Percentiles rank a stretch among this genome's conserved stretches.
These are phyloP conservation scores for Fusarium haematococcum DNA, from an alignment of 2,329 filamentous ascomycete genomes.

Conservation along the genomic window DNA sequence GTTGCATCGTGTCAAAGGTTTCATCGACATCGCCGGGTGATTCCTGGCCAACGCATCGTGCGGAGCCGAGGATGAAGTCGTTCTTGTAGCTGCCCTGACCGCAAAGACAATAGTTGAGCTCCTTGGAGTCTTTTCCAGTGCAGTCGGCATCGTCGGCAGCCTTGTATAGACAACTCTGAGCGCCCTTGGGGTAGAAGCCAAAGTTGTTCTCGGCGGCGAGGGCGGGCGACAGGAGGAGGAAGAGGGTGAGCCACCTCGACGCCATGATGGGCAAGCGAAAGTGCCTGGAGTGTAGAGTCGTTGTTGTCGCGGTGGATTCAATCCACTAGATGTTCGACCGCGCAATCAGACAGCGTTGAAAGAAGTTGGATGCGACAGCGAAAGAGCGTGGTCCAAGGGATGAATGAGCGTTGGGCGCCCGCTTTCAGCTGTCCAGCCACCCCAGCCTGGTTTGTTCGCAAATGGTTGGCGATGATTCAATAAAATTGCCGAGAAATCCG, in stretches of 20 bases:
- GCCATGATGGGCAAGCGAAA: slow-evolving; percentile 39
- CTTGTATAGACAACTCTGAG: slow-evolving; percentile 56
- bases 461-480: slow-evolving; percentile 7
- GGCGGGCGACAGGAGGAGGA: slow-evolving; percentile 40
- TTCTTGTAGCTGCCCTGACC: slow-evolving; percentile 53
- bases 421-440: slow-evolving; percentile 33
- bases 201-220: slow-evolving; percentile 48
- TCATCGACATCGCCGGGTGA: slow-evolving; percentile 51
- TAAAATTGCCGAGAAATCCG: background rate
- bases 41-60: slow-evolving; percentile 57
- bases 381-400: background rate
- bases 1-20: slow-evolving; percentile 58
- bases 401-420: background rate
- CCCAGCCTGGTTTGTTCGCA: slow-evolving; percentile 5
- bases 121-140: slow-evolving; percentile 50
- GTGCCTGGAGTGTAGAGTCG: background rate
- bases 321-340: background rate
- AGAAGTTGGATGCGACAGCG: background rate
- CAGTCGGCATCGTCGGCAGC: slow-evolving; percentile 57
- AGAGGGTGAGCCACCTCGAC: slow-evolving; percentile 47
- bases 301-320: background rate
- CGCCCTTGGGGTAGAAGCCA: slow-evolving; percentile 47
- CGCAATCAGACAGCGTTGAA: background rate
- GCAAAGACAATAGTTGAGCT: slow-evolving; percentile 64
- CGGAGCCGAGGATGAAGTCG: slow-evolving; percentile 61